Evolutionary conservation across 139 green algal species (phyloP).

Genomic region (Chlamydomonas sp.): DNA sequence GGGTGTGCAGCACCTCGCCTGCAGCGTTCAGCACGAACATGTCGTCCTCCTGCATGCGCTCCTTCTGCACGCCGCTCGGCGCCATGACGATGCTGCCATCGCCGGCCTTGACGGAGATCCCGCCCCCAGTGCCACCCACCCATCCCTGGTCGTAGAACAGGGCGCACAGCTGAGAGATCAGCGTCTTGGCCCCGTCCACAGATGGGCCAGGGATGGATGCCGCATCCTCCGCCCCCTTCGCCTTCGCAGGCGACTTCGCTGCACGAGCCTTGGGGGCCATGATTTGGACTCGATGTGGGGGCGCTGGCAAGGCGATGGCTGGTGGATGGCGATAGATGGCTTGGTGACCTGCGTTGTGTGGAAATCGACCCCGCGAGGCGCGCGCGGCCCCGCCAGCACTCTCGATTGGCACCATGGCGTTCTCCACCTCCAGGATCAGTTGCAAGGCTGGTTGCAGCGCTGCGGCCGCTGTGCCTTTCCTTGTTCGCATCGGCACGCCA

Average conservation of each 20-base stretch:
- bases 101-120: constrained; percentile 72
- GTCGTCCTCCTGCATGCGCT: constrained; percentile 84
- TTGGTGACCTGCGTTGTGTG: no score
- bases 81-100: constrained; percentile 74
- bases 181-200: constrained; percentile 62
- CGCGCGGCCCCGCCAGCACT: no score
- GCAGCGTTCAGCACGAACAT: constrained; percentile 86
- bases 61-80: constrained; percentile 88
- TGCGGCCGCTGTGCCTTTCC: no score
- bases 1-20: constrained; percentile 59
- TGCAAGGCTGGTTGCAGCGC: no score
- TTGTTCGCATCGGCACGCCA: no score
- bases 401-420: no score
- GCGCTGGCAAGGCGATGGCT: no score
- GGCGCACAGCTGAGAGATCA: constrained; percentile 78
- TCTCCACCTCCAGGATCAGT: no score
- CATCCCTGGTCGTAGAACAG: constrained; percentile 75
- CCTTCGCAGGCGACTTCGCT: background rate
- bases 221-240: no score
- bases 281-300: no score
- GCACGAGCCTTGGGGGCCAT: constrained; percentile 1
- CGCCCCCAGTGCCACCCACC: constrained; percentile 76
- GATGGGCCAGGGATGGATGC: constrained; percentile 1
- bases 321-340: no score
- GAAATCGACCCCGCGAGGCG: no score